These are phyloP conservation scores for Aspergillus funiculosus DNA, from an alignment of 495 filamentous ascomycete genomes.

Conservation along the genomic window DNA sequence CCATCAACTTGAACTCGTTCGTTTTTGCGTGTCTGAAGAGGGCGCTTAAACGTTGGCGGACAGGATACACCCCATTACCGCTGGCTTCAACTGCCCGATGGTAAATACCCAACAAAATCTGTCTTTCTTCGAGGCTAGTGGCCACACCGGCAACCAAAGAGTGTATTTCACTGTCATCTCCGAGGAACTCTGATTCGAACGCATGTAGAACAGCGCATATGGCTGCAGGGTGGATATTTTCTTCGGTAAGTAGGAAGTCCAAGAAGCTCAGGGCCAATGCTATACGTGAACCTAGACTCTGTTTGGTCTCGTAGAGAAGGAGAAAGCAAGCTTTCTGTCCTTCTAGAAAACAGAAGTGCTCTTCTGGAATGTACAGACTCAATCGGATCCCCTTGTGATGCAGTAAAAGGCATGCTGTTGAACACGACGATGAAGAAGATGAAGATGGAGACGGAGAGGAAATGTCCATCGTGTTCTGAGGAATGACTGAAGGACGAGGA, in stretches of 20 bases:
- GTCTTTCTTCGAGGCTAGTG: background rate
- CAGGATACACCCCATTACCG: background rate
- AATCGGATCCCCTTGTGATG: constrained; percentile 1
- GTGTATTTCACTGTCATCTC: constrained; percentile 19
- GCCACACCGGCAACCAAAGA: constrained; percentile 10
- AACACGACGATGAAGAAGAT: background rate
- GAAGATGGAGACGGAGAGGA: constrained; percentile 7
- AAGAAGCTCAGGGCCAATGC: constrained; percentile 13
- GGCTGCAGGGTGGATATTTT: background rate
- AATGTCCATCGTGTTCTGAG: background rate
- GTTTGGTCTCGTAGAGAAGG: background rate
- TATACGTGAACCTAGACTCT: background rate
- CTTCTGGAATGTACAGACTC: background rate
- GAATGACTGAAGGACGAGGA: background rate
- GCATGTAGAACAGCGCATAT: constrained; percentile 6
- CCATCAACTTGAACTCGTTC: constrained; percentile 17
- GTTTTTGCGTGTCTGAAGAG: constrained; percentile 16
- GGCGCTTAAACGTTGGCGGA: constrained; percentile 2
- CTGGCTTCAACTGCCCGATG: constrained; percentile 13
- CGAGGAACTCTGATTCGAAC: constrained; percentile 18
- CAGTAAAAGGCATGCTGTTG: constrained; percentile 2
- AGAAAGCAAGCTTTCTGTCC: constrained; percentile 11
- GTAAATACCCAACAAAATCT: constrained; percentile 15
- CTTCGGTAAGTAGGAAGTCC: constrained; percentile 9
- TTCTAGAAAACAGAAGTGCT: constrained; percentile 6